Conservation (phyloP, 805 yeast genomes). For the Saturnispora dispora region DNA sequence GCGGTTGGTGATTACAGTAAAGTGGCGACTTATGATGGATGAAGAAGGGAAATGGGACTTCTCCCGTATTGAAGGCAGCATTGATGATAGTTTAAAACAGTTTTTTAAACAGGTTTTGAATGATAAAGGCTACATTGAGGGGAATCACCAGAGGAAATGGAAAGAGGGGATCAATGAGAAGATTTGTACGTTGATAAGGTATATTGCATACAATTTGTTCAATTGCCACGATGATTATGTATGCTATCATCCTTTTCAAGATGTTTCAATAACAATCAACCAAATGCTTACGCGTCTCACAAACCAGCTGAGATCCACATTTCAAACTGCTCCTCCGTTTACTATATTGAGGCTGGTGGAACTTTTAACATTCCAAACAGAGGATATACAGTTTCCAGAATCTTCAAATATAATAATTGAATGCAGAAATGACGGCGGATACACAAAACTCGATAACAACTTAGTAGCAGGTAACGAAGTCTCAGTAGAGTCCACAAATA, state of each 20-base stretch:
- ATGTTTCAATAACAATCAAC: not conserved
- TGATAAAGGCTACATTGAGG: slow-evolving; percentile 5
- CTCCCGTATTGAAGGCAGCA: not conserved
- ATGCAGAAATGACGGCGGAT: not conserved
- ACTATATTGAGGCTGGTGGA: slow-evolving; percentile 1
- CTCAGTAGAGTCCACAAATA: not conserved
- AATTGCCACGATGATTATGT: slow-evolving; percentile 1
- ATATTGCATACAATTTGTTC: not conserved
- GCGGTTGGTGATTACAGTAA: not conserved
- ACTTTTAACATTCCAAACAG: not conserved
- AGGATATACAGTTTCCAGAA: slow-evolving; percentile 3
- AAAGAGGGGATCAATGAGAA: not conserved
- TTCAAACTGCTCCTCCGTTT: slow-evolving; percentile 2
- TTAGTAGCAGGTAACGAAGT: slow-evolving; percentile 1
- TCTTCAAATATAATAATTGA: not conserved
- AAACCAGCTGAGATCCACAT: not conserved
- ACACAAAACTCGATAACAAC: not conserved
- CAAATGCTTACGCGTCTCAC: not conserved
- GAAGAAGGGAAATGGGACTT: not conserved
- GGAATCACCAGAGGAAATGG: slow-evolving; percentile 2
- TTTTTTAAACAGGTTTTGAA: not conserved
- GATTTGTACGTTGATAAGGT: not conserved
- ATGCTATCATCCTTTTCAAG: not conserved
- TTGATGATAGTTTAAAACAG: not conserved
- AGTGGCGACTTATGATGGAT: not conserved